Evolutionary conservation across 305 asterid species (phyloP).

Genomic region (Striga hermonthica): DNA sequence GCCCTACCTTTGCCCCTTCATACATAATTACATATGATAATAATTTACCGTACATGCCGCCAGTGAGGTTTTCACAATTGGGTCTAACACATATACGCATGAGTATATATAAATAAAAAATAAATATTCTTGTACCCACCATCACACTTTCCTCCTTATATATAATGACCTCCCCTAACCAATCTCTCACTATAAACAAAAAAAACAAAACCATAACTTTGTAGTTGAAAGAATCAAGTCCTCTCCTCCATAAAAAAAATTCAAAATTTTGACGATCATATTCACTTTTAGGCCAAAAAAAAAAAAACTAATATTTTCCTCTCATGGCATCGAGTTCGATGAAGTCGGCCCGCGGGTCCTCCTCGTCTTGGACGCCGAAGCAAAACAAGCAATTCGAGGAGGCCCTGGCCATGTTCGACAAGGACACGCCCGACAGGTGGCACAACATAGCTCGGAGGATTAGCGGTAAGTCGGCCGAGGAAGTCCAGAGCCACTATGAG

Average conservation of each 20-base stretch:
- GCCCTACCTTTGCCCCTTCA: too few species aligned
- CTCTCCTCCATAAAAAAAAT: too few species aligned
- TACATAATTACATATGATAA: too few species aligned
- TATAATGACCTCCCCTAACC: conserved; percentile 21
- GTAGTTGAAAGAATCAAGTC: background rate
- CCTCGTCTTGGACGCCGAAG: conserved; percentile 59
- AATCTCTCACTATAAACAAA: conserved; percentile 10
- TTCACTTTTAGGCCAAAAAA: too few species aligned
- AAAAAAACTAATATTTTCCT: too few species aligned
- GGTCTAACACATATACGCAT: too few species aligned
- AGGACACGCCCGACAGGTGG: conserved; percentile 88
- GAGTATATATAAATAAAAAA: background rate
- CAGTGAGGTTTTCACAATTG: too few species aligned
- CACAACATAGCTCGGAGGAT: conserved; percentile 72
- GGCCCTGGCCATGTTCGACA: conserved; percentile 67
- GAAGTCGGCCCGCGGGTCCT: background rate
- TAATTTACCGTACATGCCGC: too few species aligned
- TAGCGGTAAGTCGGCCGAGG: conserved; percentile 71
- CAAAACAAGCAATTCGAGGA: conserved; percentile 92
- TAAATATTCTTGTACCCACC: conserved; percentile 9
- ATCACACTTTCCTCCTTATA: conserved; percentile 24
- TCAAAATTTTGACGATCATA: too few species aligned
- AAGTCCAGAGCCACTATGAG: conserved; percentile 70
- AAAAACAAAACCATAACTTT: conserved; percentile 24
- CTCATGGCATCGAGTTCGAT: conserved; percentile 37